Evolutionary conservation across 2,329 filamentous ascomycete species (phyloP), one percentile per base, ranked within the genome.

Genomic region (Exophiala spinifera): DNA sequence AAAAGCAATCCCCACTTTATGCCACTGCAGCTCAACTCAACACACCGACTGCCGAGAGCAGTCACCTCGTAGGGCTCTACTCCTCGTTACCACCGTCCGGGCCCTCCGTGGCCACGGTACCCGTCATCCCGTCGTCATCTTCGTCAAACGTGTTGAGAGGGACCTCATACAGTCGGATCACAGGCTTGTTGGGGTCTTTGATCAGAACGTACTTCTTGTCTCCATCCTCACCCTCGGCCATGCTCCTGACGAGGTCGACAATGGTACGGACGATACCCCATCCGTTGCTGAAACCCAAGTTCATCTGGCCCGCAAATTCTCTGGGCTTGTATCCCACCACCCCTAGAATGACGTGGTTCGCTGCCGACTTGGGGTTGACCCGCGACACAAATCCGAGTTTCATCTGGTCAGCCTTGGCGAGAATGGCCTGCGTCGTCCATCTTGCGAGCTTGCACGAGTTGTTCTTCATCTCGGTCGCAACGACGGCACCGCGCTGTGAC

Each of bases 391-490:
- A 99, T 67, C 92, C 94, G 72, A 99, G 85, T 81, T 97, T 99
- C 91, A 99, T 96, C 63, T 91, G 81, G 71, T 99, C 94, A n/a
- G 94, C 91, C 77, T 91, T 91, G 71, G 92, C 91, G 55, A 99
- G 84, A 69, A 99, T 96, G 69, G 88, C 89, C 80, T 99, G 94
- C 40, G 92, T 90, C 28, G 94, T 96, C 94, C 94, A 99, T 72
- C 94, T 82, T 55, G 94, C 94, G 60, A 99, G 86, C 81, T 99
- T 99, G 87, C 90, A 95, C 70, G 86, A 91, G 83, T 99, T 99
- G 84, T 99, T 99, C 89, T 99, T 99, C 94, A 99, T 99, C 79
- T 99, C 94, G 11, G 94, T 99, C 17, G 94, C 94, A 21, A 99
- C 88, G 40, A 99, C 92, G 53, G 94, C 94, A 84, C 94, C 94